Base-by-base conservation (phyloP, 1,139 yeast species). In the Sugiyamaella pinicola region DNA sequence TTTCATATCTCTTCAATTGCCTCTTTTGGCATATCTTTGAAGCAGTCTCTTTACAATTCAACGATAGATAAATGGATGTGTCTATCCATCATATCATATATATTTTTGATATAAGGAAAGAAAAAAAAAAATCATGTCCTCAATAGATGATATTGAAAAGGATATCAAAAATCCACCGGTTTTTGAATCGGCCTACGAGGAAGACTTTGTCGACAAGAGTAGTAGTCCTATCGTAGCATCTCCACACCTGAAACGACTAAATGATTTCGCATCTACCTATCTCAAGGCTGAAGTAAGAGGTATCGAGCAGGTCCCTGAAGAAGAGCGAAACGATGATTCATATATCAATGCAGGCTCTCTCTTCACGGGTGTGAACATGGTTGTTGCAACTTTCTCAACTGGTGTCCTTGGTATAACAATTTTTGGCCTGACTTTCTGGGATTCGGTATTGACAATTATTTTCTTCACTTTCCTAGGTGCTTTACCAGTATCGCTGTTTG, bases 321-420 rank as follows among this genome's bases (percentile, higher is more conserved):
- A 80, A 49, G 87, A 84, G 66, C 80, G 83, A 60, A 75, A 77
- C 44, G 88, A 84, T 53, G 74, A 71, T 47, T 82, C 88, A 29
- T 66, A 85, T 52, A 74, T 81, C 74, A 80, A 78, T 61, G 87
- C 95, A 21, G 90, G 90, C 38, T 77, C 91, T 53, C 87, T 90
- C 95, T 90, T 96, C 96, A 78, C 86, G 64, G 85, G 95, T 24
- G 96, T 96, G 33, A 90, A 90, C 71, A 76, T 88, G 79, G 96
- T 88, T 55, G 81, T 89, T 66, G 91, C 96, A 18, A 82, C 96
- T 22, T 84, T 81, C 64, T 77, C 96, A 1, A 74, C 89, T 47
- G 97, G 97, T 67, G 86, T 86, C 55, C 74, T 90, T 51, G 96
- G 96, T 53, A 74, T 84, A 56, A 62, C 74, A 41, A 64, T 70